Conservation (phyloP, 78 protist species). For the Thecamonas trahens region DNA sequence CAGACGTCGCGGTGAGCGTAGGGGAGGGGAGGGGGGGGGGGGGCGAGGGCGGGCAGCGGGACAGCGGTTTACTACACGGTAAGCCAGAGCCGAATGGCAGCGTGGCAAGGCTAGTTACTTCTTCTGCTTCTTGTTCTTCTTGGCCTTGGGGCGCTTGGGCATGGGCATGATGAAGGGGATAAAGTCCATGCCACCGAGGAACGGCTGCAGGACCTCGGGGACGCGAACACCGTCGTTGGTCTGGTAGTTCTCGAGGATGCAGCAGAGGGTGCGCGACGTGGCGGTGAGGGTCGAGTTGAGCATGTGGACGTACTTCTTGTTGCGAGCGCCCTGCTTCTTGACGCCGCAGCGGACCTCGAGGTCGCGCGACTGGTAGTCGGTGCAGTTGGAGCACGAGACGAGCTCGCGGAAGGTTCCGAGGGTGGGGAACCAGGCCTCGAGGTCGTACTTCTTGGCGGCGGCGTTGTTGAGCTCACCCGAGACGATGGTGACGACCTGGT, state of each 20-base stretch:
- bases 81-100: too few species aligned
- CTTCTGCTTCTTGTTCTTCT: too few species aligned
- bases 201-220: slow-evolving; percentile 79
- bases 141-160: too few species aligned
- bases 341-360: slow-evolving; percentile 76
- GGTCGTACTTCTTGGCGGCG: slow-evolving; percentile 98
- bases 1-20: too few species aligned
- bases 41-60: too few species aligned
- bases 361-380: slow-evolving; percentile 95
- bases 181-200: slow-evolving; percentile 46
- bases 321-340: slow-evolving; percentile 49
- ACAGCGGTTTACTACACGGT: too few species aligned
- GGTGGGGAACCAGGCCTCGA: slow-evolving; percentile 99
- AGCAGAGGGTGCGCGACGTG: slow-evolving; percentile 93
- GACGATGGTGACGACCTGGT: slow-evolving; percentile 93
- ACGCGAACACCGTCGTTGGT: slow-evolving; percentile 64
- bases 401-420: slow-evolving; percentile 91
- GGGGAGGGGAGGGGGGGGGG: too few species aligned
- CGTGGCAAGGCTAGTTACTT: too few species aligned
- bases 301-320: slow-evolving; percentile 94
- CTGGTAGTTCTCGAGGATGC: slow-evolving; percentile 97
- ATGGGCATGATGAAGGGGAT: slow-evolving; percentile 38
- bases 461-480: slow-evolving; percentile 97
- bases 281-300: slow-evolving; percentile 97
- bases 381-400: slow-evolving; percentile 99